Base-by-base conservation (phyloP, 345 rosid species). In the Mercurialis annua region DNA sequence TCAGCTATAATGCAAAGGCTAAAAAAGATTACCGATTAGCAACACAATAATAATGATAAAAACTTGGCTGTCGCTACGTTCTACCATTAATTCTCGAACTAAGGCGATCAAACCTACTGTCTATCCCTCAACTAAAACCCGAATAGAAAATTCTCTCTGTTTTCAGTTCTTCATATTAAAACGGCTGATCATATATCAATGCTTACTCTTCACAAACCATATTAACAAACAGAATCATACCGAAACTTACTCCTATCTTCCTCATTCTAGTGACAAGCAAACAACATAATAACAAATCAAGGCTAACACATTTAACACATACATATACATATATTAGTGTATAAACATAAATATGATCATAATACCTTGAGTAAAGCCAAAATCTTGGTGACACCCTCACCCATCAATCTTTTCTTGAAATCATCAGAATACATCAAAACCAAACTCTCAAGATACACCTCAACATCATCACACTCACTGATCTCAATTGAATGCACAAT, bases 381-480 rank as follows among this genome's bases (percentile, higher is more conserved):
- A 73, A 90, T 80, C 68, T 83, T 89, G 77, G 73, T 70, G 48
- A 93, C 87, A 58, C 72, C 78, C 71, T 86, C 90, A 64, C 96
- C 92, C n/a, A 83, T 76, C 85, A 93, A 64, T 56, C 76, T 86
- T 86, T 74, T 87, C 80, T 73, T 93, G 74, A 87, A 64, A 77
- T 93, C 94, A 70, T 86, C 90, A 46, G 69, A 81, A 72, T 90
- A 93, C 97, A 90, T 90, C 87, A 93, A 80, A 64, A 85, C 86
- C 49, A 93, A 84, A 62, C 88, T 77, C 83, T 93, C 97, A 42
- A 93, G 87, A 75, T 90, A 93, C 33, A 87, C 86, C 85, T 90
- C 98, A 6, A 93, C 81, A 68, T 93, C 96, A 77, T 90, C 97
- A 69, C 92, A 87, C 71, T 93, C 97, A 51, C 96, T 87, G 14